Conservation (phyloP, 768 basidiomycete species). For the Cystofilobasidium capitatum region DNA sequence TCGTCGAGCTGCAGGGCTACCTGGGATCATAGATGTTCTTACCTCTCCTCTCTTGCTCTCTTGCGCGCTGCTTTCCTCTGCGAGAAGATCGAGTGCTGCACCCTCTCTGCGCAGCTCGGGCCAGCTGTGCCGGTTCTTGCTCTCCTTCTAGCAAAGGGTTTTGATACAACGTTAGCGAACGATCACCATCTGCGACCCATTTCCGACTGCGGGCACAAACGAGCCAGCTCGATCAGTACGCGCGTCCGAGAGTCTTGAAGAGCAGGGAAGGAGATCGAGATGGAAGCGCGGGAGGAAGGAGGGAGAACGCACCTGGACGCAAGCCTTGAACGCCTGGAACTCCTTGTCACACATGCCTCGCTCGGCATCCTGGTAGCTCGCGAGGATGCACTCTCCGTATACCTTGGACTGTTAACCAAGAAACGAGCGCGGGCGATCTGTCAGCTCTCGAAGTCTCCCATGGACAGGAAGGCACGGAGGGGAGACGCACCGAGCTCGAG, state of each 20-base stretch:
- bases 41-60: no score
- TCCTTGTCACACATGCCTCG: conserved; percentile 76
- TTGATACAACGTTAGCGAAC: no score
- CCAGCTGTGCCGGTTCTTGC: not conserved
- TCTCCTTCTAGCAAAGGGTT: not conserved
- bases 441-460: not conserved
- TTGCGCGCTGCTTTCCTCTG: no score
- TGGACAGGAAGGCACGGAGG: not conserved
- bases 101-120: not conserved
- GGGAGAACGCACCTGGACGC: conserved; percentile 47
- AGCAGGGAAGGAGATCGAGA: not conserved
- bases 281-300: not conserved
- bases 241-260: not conserved
- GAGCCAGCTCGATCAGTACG: not conserved
- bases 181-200: conserved; percentile 7
- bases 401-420: conserved; percentile 21
- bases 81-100: not conserved
- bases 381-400: conserved; percentile 83
- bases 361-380: conserved; percentile 69
- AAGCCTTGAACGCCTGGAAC: conserved; percentile 72
- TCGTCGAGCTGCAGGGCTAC: conserved; percentile 22
- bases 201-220: not conserved
- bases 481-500: conserved; percentile 9
- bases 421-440: not conserved
- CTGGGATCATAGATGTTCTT: conserved; percentile 3